Conservation (phyloP, 345 rosid species). For the Gossypium anomalum region DNA sequence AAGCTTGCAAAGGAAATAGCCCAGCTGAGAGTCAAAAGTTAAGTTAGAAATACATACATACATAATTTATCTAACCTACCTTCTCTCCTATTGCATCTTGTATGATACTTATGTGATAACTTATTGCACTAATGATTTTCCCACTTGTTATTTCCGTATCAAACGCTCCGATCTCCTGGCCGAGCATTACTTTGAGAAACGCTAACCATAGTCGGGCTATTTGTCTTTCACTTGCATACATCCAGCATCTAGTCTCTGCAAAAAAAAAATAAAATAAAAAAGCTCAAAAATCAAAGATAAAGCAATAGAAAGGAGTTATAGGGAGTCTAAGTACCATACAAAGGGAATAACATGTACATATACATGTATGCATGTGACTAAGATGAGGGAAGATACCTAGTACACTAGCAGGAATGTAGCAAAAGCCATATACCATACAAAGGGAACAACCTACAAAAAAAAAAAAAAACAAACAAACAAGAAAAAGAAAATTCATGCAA, state of each 20-base stretch:
- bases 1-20: constrained; percentile 54
- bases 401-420: constrained; percentile 67
- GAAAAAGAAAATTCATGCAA: too few relatives aligned
- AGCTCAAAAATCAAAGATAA: not conserved
- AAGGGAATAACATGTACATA: too few relatives aligned
- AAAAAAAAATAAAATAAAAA: too few relatives aligned
- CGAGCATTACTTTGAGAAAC: constrained; percentile 40
- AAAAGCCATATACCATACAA: constrained; percentile 59
- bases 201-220: constrained; percentile 35
- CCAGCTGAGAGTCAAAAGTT: constrained; percentile 36
- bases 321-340: not conserved
- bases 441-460: constrained; percentile 47
- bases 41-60: not conserved
- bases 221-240: constrained; percentile 61
- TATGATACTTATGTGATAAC: constrained; percentile 49
- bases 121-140: constrained; percentile 44
- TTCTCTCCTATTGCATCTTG: constrained; percentile 68
- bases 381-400: constrained; percentile 32
- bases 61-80: constrained; percentile 23
- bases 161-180: constrained; percentile 58
- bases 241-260: constrained; percentile 64
- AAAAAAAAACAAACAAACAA: not conserved
- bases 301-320: not conserved
- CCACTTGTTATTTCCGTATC: constrained; percentile 53
- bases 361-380: not conserved